phyloP scores from a whole-genome alignment of 257 asterid species.

The Hygrophila difformis region DNA sequence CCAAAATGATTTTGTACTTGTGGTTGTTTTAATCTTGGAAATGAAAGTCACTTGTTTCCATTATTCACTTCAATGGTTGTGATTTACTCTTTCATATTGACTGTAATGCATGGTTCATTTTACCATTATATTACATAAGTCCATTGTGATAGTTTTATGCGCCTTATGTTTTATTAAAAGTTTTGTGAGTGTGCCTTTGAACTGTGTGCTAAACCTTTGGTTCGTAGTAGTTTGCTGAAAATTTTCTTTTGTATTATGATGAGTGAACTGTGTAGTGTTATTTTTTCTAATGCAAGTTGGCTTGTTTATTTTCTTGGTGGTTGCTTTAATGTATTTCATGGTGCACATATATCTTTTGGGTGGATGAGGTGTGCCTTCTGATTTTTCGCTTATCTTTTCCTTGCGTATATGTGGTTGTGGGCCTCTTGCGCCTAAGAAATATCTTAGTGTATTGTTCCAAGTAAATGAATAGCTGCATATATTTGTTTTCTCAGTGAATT shows the following conservation, averaged over 20 bases:
- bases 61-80: background rate
- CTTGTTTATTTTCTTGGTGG: too few species aligned
- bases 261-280: too few species aligned
- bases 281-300: too few species aligned
- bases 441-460: background rate
- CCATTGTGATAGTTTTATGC: background rate
- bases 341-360: too few species aligned
- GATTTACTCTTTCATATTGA: background rate
- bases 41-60: background rate
- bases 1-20: background rate
- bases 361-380: background rate
- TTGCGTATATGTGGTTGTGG: background rate
- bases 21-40: too few species aligned
- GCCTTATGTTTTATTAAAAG: background rate
- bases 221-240: too few species aligned
- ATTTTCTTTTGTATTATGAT: too few species aligned
- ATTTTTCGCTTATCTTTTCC: background rate
- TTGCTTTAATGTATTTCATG: too few species aligned
- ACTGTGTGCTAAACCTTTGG: too few species aligned
- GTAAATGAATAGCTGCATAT: conserved; percentile 2
- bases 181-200: too few species aligned
- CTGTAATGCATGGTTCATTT: background rate
- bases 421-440: background rate
- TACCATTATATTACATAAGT: background rate
- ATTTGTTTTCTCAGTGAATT: background rate